phyloP scores from a whole-genome alignment of 345 rosid species.

The Eucalyptus dawsonii region DNA sequence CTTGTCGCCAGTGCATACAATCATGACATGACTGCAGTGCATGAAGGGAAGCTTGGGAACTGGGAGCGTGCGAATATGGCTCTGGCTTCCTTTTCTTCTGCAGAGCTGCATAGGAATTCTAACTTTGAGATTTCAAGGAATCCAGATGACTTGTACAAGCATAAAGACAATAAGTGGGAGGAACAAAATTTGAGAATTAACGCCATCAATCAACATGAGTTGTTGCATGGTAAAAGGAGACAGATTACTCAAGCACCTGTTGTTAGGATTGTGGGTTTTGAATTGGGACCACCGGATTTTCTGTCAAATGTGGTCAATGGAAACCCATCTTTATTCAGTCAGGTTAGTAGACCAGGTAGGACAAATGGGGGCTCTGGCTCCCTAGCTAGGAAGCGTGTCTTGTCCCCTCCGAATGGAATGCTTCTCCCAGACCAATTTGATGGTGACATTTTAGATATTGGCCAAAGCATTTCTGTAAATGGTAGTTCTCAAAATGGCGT shows the following conservation, averaged over 20 bases:
- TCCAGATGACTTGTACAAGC: conserved; percentile 23
- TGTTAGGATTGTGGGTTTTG: conserved; percentile 73
- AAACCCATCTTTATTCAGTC: conserved; percentile 11
- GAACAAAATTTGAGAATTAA: conserved; percentile 11
- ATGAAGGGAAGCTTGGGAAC: neutral
- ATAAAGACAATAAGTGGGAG: conserved; percentile 5
- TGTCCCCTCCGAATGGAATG: conserved; percentile 51
- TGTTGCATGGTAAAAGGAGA: conserved; percentile 3
- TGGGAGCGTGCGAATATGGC: neutral
- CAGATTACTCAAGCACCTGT: conserved; percentile 27
- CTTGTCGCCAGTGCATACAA: neutral
- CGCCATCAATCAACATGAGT: neutral
- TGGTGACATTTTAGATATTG: conserved; percentile 51
- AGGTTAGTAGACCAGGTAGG: conserved; percentile 7
- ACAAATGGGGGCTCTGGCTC: conserved; percentile 29
- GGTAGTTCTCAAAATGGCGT: conserved; percentile 10
- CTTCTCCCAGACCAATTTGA: conserved; percentile 41
- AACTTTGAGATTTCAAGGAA: conserved; percentile 27
- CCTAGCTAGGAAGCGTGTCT: conserved; percentile 51
- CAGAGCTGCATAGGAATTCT: neutral
- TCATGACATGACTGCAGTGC: neutral
- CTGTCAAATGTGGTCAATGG: conserved; percentile 13
- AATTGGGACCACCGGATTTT: conserved; percentile 19
- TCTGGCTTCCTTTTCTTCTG: neutral
- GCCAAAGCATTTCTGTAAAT: conserved; percentile 21